phyloP scores from a whole-genome alignment of 495 filamentous ascomycete genomes.

The Penicillium cataractarum region DNA sequence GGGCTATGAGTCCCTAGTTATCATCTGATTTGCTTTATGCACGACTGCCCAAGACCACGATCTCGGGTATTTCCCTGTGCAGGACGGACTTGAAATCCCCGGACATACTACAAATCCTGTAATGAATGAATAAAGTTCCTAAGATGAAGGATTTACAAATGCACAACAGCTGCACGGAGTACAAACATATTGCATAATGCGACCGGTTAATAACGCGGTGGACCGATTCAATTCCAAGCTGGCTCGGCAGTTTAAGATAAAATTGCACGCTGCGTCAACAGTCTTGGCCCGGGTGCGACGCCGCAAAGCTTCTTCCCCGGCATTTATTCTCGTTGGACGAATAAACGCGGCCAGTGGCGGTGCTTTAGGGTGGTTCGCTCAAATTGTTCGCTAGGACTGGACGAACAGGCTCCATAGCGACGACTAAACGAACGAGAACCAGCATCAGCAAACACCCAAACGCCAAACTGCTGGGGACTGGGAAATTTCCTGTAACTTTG shows the following conservation, averaged over 20 bases:
- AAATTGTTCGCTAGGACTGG: neutral
- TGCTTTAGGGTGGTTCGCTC: neutral
- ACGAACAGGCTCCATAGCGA: constrained; percentile 3
- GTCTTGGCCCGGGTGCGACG: constrained; percentile 4
- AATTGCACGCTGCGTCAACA: neutral
- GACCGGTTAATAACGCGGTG: neutral
- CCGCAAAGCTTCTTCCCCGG: constrained; percentile 11
- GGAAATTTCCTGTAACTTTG: neutral
- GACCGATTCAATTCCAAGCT: neutral
- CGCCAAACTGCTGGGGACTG: neutral
- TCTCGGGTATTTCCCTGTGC: neutral
- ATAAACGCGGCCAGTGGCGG: constrained; percentile 1
- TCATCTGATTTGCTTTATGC: neutral
- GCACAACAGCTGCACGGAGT: neutral
- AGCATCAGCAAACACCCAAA: neutral
- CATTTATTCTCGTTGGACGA: neutral
- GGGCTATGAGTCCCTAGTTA: neutral
- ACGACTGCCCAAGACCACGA: neutral
- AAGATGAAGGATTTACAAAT: neutral
- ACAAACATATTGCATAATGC: neutral
- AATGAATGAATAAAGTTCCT: neutral
- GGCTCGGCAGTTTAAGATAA: neutral
- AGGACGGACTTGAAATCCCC: neutral
- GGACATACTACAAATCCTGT: neutral
- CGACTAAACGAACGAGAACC: neutral